A percentile compares a stretch with the other conserved stretches of the same genome.
Conservation (phyloP, 345 rosid genomes). For the Salix viminalis region DNA sequence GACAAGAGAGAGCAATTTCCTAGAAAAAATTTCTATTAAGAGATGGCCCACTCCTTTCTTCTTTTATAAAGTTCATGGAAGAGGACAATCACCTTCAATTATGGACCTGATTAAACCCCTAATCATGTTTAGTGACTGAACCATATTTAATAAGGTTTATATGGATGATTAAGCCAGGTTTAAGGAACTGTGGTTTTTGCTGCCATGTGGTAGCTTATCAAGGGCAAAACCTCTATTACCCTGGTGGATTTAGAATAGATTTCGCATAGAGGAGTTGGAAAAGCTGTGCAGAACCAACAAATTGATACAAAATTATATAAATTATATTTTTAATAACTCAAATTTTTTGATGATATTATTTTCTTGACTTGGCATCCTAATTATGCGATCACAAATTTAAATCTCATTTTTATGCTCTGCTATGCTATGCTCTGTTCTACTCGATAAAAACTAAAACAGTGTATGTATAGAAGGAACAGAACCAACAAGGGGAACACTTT, state of each 20-base stretch:
- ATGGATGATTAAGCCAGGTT: not conserved
- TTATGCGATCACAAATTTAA: too few species aligned
- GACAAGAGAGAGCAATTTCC: not conserved
- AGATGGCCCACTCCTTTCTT: not conserved
- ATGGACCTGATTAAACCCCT: not conserved
- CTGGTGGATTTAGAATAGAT: not conserved
- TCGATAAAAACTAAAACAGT: too few species aligned
- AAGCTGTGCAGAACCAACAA: not conserved
- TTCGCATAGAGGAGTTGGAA: not conserved
- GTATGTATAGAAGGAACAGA: too few species aligned
- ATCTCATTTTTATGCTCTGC: too few species aligned
- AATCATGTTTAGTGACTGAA: not conserved
- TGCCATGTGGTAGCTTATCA: not conserved
- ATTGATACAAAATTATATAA: too few species aligned
- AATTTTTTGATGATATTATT: too few species aligned
- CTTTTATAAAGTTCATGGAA: not conserved
- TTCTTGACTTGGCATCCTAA: too few species aligned
- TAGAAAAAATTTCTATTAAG: not conserved
- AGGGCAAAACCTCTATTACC: not conserved
- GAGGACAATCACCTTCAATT: not conserved
- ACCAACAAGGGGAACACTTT: not conserved
- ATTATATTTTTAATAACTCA: too few species aligned
- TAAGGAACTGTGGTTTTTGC: constrained; percentile 3
- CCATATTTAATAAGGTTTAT: not conserved
- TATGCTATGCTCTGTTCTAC: too few species aligned